A percentile compares a stretch with the other conserved stretches of the same genome.
These are phyloP conservation scores for Stephania japonica DNA, from an alignment of 164 flowering plant species.

Conservation along the genomic window DNA sequence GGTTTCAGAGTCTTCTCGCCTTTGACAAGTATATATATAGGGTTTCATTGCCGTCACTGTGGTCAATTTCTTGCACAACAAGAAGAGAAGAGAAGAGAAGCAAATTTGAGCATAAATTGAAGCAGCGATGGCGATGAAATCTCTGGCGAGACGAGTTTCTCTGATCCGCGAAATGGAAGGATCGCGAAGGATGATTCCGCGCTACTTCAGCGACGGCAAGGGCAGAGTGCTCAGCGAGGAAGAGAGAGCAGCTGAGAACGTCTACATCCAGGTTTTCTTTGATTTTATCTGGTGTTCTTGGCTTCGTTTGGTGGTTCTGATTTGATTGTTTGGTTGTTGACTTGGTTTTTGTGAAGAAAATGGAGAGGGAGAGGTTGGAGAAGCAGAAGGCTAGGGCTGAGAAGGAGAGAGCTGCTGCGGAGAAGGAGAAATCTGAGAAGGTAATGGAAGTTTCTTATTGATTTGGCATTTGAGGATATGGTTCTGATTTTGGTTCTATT, in stretches of 20 bases:
- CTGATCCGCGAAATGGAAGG: slow-evolving; percentile 33
- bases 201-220: slow-evolving; percentile 41
- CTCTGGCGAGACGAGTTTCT: slow-evolving; percentile 16
- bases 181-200: slow-evolving; percentile 21
- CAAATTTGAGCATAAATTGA: not conserved
- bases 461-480: not conserved
- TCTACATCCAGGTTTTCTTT: slow-evolving; percentile 45
- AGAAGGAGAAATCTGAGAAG: slow-evolving; percentile 26
- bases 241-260: slow-evolving; percentile 52
- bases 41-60: not conserved
- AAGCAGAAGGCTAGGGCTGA: slow-evolving; percentile 39
- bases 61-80: not conserved
- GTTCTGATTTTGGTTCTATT: not conserved
- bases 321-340: not conserved
- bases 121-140: slow-evolving; percentile 14
- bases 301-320: not conserved
- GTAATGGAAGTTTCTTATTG: slow-evolving; percentile 5
- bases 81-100: not conserved
- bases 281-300: not conserved
- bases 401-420: slow-evolving; percentile 38
- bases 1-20: not conserved
- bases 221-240: slow-evolving; percentile 51
- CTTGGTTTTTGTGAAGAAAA: slow-evolving; percentile 31
- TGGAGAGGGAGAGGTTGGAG: slow-evolving; percentile 55
- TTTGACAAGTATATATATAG: not conserved